Percentiles rank a stretch among this genome's conserved stretches.
phyloP scores from a whole-genome alignment of 2,329 filamentous ascomycete species.

The Cercospora janseana region DNA sequence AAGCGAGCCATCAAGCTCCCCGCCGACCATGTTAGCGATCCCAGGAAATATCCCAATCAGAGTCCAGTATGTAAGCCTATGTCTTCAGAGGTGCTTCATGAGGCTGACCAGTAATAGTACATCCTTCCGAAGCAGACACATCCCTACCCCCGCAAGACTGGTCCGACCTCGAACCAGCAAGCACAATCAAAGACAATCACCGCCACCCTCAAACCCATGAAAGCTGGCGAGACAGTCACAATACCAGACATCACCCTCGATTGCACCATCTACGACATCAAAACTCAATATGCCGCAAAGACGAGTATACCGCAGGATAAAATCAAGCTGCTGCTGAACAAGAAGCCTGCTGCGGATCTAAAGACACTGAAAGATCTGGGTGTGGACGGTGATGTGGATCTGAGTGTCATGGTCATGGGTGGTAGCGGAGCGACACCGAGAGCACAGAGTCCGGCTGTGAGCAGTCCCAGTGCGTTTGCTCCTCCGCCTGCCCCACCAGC shows the following conservation, averaged over 20 bases:
- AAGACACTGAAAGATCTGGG: constrained; percentile 41
- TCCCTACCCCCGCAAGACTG: constrained; percentile 50
- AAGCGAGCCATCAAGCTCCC: constrained; percentile 75
- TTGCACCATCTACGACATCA: constrained; percentile 77
- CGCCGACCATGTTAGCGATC: constrained; percentile 87
- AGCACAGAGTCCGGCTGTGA: constrained; percentile 43
- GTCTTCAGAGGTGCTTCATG: neutral
- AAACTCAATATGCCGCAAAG: constrained; percentile 63
- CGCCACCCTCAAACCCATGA: constrained; percentile 70
- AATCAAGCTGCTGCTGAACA: constrained; percentile 80
- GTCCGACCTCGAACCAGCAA: constrained; percentile 47
- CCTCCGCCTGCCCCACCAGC: constrained; percentile 39
- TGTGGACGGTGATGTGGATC: constrained; percentile 61
- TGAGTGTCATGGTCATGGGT: constrained; percentile 86
- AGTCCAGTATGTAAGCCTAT: constrained; percentile 62
- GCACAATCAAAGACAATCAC: constrained; percentile 41
- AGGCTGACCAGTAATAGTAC: constrained; percentile 51
- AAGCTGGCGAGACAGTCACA: constrained; percentile 66
- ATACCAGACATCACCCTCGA: constrained; percentile 61
- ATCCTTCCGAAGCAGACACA: constrained; percentile 65
- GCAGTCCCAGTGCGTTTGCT: constrained; percentile 24
- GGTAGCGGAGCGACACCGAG: constrained; percentile 40
- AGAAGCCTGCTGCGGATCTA: constrained; percentile 67
- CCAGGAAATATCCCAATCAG: constrained; percentile 71
- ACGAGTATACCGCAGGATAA: constrained; percentile 68